These are phyloP conservation scores for Neonectria hederae DNA, from an alignment of 2,329 filamentous ascomycete genomes.

Conservation along the genomic window DNA sequence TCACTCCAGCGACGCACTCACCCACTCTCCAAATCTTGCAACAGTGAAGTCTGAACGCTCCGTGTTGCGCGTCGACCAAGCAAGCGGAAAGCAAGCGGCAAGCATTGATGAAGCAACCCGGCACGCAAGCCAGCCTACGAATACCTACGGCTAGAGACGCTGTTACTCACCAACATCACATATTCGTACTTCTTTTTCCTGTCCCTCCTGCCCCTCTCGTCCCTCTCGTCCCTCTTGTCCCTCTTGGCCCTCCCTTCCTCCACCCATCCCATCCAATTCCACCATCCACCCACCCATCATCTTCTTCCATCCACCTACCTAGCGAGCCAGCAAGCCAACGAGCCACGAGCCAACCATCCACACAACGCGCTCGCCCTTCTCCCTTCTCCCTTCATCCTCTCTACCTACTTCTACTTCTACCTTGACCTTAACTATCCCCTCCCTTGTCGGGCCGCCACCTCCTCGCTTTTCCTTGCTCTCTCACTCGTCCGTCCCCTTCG, in stretches of 20 bases:
- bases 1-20: too few species aligned
- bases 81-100: neutral
- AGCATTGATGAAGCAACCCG: conserved; percentile 18
- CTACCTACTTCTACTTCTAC: neutral
- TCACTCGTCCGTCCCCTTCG: conserved; percentile 8
- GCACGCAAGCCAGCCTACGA: conserved; percentile 29
- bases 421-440: conserved; percentile 2
- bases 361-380: neutral
- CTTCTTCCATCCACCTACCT: conserved; percentile 24
- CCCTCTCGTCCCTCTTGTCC: conserved; percentile 17
- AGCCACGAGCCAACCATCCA: conserved; percentile 20
- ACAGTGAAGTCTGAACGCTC: neutral
- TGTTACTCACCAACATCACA: conserved; percentile 24
- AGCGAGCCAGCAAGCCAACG: conserved; percentile 11
- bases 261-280: conserved; percentile 17
- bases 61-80: neutral
- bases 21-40: neutral
- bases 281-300: conserved; percentile 12
- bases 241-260: conserved; percentile 10
- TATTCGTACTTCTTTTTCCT: conserved; percentile 24
- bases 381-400: neutral
- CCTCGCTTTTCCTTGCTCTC: conserved; percentile 2
- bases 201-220: conserved; percentile 22
- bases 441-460: conserved; percentile 13
- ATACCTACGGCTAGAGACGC: conserved; percentile 23